A percentile compares a stretch with the other conserved stretches of the same genome.
Evolutionary conservation across 176 grass and related monocot species (phyloP).

Genomic region (Oryza officinalis): DNA sequence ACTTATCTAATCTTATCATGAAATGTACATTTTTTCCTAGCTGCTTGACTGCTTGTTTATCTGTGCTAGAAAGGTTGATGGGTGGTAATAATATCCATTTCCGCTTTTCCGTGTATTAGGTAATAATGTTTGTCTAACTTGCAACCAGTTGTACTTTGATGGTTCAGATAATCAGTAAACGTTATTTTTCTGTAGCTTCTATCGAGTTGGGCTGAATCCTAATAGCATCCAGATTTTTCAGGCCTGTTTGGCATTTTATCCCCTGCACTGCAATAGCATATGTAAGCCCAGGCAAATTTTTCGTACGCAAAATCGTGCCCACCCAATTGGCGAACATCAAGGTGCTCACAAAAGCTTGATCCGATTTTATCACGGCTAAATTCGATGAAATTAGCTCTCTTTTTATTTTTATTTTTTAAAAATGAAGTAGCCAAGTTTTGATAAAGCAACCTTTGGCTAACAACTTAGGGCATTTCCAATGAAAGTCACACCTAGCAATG

Average conservation of each 20-base stretch:
- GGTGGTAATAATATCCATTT: not conserved
- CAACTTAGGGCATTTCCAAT: too few relatives aligned
- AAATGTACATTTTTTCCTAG: not conserved
- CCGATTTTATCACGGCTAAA: too few relatives aligned
- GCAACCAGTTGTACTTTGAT: not conserved
- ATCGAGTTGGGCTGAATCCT: not conserved
- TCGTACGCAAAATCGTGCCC: not conserved
- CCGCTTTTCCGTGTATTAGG: too few relatives aligned
- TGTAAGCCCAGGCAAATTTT: too few relatives aligned
- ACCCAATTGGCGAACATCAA: not conserved
- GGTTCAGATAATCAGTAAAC: not conserved
- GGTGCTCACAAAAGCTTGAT: too few relatives aligned
- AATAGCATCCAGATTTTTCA: not conserved
- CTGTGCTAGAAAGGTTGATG: not conserved
- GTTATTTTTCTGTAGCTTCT: not conserved
- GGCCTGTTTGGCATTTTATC: not conserved
- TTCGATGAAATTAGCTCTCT: too few relatives aligned
- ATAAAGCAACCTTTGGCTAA: too few relatives aligned
- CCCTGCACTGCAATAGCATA: not conserved
- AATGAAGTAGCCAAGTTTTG: too few relatives aligned
- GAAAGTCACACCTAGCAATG: too few relatives aligned
- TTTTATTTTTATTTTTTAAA: too few relatives aligned
- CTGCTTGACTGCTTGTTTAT: not conserved
- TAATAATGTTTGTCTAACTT: not conserved
- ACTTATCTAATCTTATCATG: not conserved